Conservation (phyloP, 108 stramenopile species). For the Nitzschia palea region DNA sequence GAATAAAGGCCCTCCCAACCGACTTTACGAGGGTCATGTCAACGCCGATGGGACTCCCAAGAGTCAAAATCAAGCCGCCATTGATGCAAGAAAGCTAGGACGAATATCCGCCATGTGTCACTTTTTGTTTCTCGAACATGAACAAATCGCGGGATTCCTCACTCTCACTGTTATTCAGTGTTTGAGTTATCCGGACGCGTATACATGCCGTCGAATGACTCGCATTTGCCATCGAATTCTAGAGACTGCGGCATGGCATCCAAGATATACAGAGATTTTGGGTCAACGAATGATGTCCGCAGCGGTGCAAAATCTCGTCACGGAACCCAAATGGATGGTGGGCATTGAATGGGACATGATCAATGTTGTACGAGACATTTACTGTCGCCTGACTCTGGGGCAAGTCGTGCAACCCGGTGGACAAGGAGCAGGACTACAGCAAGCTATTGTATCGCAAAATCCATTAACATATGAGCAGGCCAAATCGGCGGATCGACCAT, state of each 20-base stretch:
- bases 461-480: slow-evolving; percentile 70
- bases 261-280: slow-evolving; percentile 74
- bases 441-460: slow-evolving; percentile 15
- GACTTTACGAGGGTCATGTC: slow-evolving; percentile 43
- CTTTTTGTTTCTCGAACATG: slow-evolving; percentile 79
- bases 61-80: slow-evolving; percentile 41
- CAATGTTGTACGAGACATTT: slow-evolving; percentile 85
- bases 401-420: slow-evolving; percentile 81
- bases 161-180: slow-evolving; percentile 71
- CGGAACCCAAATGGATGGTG: slow-evolving; percentile 92
- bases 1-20: slow-evolving; percentile 45
- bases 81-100: slow-evolving; percentile 74
- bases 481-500: slow-evolving; percentile 70
- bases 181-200: slow-evolving; percentile 84
- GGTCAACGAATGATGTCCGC: slow-evolving; percentile 69
- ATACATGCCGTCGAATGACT: slow-evolving; percentile 79
- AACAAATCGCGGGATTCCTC: slow-evolving; percentile 72
- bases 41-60: slow-evolving; percentile 82
- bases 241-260: slow-evolving; percentile 80
- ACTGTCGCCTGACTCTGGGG: slow-evolving; percentile 80
- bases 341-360: slow-evolving; percentile 92
- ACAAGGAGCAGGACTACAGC: slow-evolving; percentile 83
- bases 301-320: slow-evolving; percentile 73
- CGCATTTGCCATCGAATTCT: slow-evolving; percentile 87
- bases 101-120: slow-evolving; percentile 82